Base-by-base conservation (phyloP, 352 stramenopile genomes). In the Globisporangium radiosum region DNA sequence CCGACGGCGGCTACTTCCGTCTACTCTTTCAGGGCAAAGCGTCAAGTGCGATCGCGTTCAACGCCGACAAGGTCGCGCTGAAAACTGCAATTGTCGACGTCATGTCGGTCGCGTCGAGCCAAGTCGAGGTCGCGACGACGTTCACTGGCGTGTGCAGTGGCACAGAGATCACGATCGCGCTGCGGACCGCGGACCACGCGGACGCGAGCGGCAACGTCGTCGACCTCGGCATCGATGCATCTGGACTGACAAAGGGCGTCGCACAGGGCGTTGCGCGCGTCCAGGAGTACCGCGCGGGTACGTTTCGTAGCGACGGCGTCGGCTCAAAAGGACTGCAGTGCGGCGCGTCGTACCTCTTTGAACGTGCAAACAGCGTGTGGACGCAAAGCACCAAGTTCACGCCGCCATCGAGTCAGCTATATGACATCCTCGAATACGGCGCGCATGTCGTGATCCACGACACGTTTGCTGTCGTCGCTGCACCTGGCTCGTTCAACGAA, bases 261-360 rank as follows among this genome's bases (percentile, higher is more conserved):
- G 8, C 47, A 50, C 76, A 69, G 15, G 72, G 75, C 17, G 52
- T 71, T n/a, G 45, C 45, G 17, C n/a, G 17, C 45, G 65, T 90
- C 40, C 72, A 71, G 17, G 78, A 92, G 52, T 86, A 88, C 47
- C 67, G 60, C 0, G 56, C 63, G 0, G 85, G 83, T 0, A 87
- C 83, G 4, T 93, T 84, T 60, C 72, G 73, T 15, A 73, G 65
- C 10, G 85, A 88, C 57, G 85, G 83, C 0, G 38, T 63, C 9
- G 68, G 65, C 17, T 70, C 78, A 7, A 92, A 92, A 56, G 85
- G 85, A 8, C 43, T 84, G 9, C 81, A 90, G 47, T 85, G 82
- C 33, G 85, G 85, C 9, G 85, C 83, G 15, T 69, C 68, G 7
- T 94, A 94, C 36, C 51, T 93, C 0, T 94, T 91, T 56, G 57